A percentile compares a stretch with the other conserved stretches of the same genome.
Evolutionary conservation across 177 flowering plant species (phyloP).

Genomic region (Vitis hybrid): DNA sequence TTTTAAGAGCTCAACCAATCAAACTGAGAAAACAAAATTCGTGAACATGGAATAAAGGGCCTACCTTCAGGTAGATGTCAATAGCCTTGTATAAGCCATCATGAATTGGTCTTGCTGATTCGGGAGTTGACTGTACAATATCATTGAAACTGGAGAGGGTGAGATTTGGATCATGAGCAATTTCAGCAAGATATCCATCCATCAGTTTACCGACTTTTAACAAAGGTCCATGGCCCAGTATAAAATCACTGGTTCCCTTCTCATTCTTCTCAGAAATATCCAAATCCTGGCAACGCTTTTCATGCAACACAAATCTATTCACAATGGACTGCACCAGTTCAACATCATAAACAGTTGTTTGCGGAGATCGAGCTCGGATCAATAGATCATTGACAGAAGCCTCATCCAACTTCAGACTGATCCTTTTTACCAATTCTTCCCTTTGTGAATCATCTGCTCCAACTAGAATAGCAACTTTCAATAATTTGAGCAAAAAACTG

Average conservation of each 20-base stretch:
- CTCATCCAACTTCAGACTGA: slow-evolving; percentile 65
- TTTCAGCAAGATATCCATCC: slow-evolving; percentile 72
- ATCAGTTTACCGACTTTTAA: slow-evolving; percentile 58
- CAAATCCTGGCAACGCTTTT: slow-evolving; percentile 20
- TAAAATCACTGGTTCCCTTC: slow-evolving; percentile 27
- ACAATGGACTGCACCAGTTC: slow-evolving; percentile 62
- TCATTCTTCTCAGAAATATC: slow-evolving; percentile 34
- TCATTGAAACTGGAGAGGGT: slow-evolving; percentile 46
- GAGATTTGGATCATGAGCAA: slow-evolving; percentile 68
- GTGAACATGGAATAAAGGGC: not conserved
- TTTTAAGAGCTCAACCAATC: not conserved
- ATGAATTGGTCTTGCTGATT: slow-evolving; percentile 69
- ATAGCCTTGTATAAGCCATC: slow-evolving; percentile 79
- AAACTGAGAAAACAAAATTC: not conserved
- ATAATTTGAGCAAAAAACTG: slow-evolving; percentile 73
- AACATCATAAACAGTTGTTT: slow-evolving; percentile 59
- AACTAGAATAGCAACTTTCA: slow-evolving; percentile 67
- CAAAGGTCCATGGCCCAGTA: slow-evolving; percentile 45
- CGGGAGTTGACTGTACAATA: slow-evolving; percentile 57
- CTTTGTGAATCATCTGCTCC: slow-evolving; percentile 54
- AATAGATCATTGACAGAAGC: slow-evolving; percentile 70
- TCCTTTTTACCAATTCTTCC: slow-evolving; percentile 57
- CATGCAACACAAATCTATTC: slow-evolving; percentile 37
- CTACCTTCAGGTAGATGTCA: slow-evolving; percentile 77
- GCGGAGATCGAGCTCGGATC: slow-evolving; percentile 60